Conservation (phyloP, 202 grass and related monocot genomes). For the Zizania palustris region DNA sequence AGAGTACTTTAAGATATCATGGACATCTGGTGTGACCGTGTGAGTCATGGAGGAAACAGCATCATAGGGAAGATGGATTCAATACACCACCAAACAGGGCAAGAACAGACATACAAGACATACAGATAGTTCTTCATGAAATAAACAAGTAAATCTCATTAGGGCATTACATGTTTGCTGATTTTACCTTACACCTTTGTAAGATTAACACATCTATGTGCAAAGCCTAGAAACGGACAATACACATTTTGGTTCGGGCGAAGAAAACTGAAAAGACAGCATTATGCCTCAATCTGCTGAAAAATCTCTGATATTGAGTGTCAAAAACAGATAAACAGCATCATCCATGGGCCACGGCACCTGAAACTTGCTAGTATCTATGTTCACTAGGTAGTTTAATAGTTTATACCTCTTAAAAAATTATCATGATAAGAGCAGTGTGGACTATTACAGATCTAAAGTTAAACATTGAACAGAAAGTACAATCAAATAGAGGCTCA, state of each 20-base stretch:
- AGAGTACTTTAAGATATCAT: conserved; percentile 1
- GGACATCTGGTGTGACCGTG: background rate
- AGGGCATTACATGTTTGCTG: background rate
- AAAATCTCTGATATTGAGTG: too few species aligned
- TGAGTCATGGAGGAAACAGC: conserved; percentile 4
- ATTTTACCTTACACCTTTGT: background rate
- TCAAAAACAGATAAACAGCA: too few species aligned
- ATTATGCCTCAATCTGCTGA: too few species aligned
- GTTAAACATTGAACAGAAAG: background rate
- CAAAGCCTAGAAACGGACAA: background rate
- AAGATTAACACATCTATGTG: background rate
- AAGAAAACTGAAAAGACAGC: too few species aligned
- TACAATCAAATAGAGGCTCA: background rate
- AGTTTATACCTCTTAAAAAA: background rate
- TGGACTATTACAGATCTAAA: background rate
- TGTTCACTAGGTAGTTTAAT: background rate
- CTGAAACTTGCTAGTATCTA: background rate
- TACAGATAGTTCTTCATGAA: background rate
- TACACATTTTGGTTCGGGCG: too few species aligned
- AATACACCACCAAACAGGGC: background rate
- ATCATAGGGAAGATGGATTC: background rate
- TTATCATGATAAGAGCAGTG: background rate
- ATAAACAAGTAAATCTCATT: background rate
- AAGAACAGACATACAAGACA: background rate
- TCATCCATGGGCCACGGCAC: too few species aligned